Evolutionary conservation across 2,329 filamentous ascomycete genomes (phyloP).

Genomic region (Mariannaea elegans): DNA sequence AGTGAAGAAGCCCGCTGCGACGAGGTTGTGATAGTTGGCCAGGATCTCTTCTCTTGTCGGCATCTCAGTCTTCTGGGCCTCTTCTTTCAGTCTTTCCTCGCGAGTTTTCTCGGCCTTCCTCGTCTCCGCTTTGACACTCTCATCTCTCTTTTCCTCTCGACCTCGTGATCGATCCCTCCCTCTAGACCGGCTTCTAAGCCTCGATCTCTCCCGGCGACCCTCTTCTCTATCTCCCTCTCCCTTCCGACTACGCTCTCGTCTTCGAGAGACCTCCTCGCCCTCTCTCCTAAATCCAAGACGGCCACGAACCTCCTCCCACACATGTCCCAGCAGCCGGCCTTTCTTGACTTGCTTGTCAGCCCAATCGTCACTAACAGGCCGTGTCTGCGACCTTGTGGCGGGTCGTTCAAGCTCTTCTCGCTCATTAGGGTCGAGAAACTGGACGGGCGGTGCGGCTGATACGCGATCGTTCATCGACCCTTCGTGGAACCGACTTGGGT

Average conservation of each 20-base stretch:
- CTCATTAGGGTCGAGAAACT: slow-evolving; percentile 64
- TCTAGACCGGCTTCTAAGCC: slow-evolving; percentile 8
- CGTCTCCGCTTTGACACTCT: neutral
- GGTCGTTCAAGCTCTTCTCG: slow-evolving; percentile 43
- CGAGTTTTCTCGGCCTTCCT: slow-evolving; percentile 16
- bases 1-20: slow-evolving; percentile 67
- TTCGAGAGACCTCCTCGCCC: slow-evolving; percentile 31
- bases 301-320: slow-evolving; percentile 51
- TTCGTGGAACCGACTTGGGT: slow-evolving; percentile 71
- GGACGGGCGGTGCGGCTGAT: slow-evolving; percentile 74
- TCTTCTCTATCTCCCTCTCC: slow-evolving; percentile 27
- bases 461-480: slow-evolving; percentile 87
- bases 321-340: slow-evolving; percentile 46
- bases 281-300: slow-evolving; percentile 43
- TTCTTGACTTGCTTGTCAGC: slow-evolving; percentile 43
- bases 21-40: slow-evolving; percentile 64
- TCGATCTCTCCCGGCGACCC: slow-evolving; percentile 13
- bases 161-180: slow-evolving; percentile 16
- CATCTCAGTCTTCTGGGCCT: slow-evolving; percentile 33
- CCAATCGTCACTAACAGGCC: slow-evolving; percentile 44
- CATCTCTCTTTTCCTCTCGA: slow-evolving; percentile 20
- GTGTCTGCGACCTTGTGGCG: slow-evolving; percentile 21
- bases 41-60: slow-evolving; percentile 60
- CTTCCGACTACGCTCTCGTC: slow-evolving; percentile 35
- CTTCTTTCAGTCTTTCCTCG: slow-evolving; percentile 20